Evolutionary conservation across 2,329 filamentous ascomycete genomes (phyloP).

Genomic region (Penicillium sp.): DNA sequence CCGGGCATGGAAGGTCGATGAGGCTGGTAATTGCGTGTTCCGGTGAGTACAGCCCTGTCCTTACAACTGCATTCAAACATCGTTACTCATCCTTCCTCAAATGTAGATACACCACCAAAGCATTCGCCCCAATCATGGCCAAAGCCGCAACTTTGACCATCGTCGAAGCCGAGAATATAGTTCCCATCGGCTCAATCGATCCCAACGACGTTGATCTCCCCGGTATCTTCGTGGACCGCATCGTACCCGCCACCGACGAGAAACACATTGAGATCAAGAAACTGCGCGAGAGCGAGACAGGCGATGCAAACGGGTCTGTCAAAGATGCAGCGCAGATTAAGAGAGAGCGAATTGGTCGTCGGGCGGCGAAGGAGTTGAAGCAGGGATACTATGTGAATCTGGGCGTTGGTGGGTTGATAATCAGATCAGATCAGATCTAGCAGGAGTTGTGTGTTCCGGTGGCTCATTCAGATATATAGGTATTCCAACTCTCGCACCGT

Average conservation of each 20-base stretch:
- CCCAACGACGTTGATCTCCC: slow-evolving; percentile 78
- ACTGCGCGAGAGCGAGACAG: slow-evolving; percentile 52
- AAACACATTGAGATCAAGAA: slow-evolving; percentile 77
- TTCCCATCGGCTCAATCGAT: slow-evolving; percentile 73
- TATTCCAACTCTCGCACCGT: slow-evolving; percentile 86
- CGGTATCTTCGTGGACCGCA: slow-evolving; percentile 81
- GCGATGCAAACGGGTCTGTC: slow-evolving; percentile 45
- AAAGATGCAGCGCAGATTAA: slow-evolving; percentile 44
- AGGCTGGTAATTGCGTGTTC: slow-evolving; percentile 80
- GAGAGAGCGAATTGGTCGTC: slow-evolving; percentile 69
- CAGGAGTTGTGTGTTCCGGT: neutral
- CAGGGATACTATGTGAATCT: slow-evolving; percentile 53
- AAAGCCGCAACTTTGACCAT: slow-evolving; percentile 80
- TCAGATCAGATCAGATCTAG: neutral
- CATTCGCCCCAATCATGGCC: slow-evolving; percentile 77
- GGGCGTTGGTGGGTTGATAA: slow-evolving; percentile 38
- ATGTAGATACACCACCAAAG: slow-evolving; percentile 69
- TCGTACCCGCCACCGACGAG: slow-evolving; percentile 73
- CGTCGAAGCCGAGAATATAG: slow-evolving; percentile 84
- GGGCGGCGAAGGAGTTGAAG: slow-evolving; percentile 81
- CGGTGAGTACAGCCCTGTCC: slow-evolving; percentile 52
- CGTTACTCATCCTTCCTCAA: neutral
- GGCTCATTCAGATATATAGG: slow-evolving; percentile 47
- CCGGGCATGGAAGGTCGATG: slow-evolving; percentile 76
- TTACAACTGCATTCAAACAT: neutral